Percentiles rank a stretch among this genome's conserved stretches.
Evolutionary conservation across 2,329 filamentous ascomycete species (phyloP).

Genomic region (Monosporascus sp.): DNA sequence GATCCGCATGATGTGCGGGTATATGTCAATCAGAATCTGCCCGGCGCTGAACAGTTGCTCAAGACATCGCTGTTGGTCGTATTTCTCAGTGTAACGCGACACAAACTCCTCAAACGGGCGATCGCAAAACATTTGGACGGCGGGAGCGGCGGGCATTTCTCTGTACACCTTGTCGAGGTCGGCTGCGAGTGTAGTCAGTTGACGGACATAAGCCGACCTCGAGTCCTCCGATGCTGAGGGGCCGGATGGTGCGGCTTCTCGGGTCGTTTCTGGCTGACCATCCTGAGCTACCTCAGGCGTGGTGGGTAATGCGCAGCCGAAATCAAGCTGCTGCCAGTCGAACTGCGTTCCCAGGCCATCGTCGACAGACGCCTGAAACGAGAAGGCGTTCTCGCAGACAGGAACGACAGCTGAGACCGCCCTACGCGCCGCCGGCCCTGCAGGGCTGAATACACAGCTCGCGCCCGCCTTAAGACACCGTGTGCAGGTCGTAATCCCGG

Average conservation of each 20-base stretch:
- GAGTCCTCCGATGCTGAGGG: slow-evolving; percentile 4
- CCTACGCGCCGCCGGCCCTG: slow-evolving; percentile 11
- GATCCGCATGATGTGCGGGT: slow-evolving; percentile 24
- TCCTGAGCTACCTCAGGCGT: slow-evolving; percentile 2
- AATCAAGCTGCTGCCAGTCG: slow-evolving; percentile 14
- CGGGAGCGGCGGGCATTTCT: slow-evolving; percentile 11
- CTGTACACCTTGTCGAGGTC: slow-evolving; percentile 21
- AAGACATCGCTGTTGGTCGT: slow-evolving; percentile 20
- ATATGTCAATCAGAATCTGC: slow-evolving; percentile 30
- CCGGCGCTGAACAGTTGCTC: slow-evolving; percentile 29
- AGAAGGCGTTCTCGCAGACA: slow-evolving; percentile 6
- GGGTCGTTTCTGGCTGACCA: background rate
- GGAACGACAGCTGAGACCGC: slow-evolving; percentile 2
- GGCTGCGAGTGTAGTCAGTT: slow-evolving; percentile 16
- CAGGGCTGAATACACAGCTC: slow-evolving; percentile 38
- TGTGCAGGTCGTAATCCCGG: slow-evolving; percentile 29
- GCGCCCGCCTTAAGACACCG: slow-evolving; percentile 36
- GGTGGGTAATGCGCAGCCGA: slow-evolving; percentile 3
- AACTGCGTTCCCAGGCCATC: slow-evolving; percentile 10
- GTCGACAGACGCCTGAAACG: background rate
- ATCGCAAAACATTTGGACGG: slow-evolving; percentile 20
- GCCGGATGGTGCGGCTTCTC: background rate
- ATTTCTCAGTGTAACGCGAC: slow-evolving; percentile 16
- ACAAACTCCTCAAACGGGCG: slow-evolving; percentile 17
- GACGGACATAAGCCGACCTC: slow-evolving; percentile 12